phyloP scores from a whole-genome alignment of 345 rosid species.

The Acer saccharum region DNA sequence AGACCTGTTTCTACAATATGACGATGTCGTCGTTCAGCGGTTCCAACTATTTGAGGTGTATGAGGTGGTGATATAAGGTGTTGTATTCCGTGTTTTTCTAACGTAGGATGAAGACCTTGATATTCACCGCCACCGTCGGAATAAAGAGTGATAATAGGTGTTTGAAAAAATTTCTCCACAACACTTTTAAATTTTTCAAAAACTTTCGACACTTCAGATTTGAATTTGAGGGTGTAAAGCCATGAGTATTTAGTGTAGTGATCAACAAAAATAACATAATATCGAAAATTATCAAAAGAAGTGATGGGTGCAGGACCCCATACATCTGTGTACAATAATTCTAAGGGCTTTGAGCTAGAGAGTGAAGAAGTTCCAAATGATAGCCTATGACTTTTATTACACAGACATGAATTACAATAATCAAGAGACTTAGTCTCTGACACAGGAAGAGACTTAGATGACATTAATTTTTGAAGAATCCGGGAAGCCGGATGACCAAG shows the following conservation, averaged over 20 bases:
- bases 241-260: conserved; percentile 9
- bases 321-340: background rate
- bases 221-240: conserved; percentile 7
- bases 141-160: background rate
- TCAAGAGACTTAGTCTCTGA: background rate
- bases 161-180: conserved; percentile 8
- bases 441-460: background rate
- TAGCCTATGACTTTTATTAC: background rate
- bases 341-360: background rate
- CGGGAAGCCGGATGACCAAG: conserved; percentile 1
- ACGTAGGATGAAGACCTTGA: background rate
- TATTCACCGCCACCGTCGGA: background rate
- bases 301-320: background rate
- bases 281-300: background rate
- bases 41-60: background rate
- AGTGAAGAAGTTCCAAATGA: background rate
- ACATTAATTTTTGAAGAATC: background rate
- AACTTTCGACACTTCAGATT: background rate
- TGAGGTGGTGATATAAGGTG: background rate
- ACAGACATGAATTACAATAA: background rate
- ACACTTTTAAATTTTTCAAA: background rate
- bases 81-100: background rate
- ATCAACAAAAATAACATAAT: conserved; percentile 13
- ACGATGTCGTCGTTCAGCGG: background rate
- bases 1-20: background rate